These are phyloP conservation scores for Flagelloscypha sp. DNA, from an alignment of 768 basidiomycete species.

Conservation along the genomic window DNA sequence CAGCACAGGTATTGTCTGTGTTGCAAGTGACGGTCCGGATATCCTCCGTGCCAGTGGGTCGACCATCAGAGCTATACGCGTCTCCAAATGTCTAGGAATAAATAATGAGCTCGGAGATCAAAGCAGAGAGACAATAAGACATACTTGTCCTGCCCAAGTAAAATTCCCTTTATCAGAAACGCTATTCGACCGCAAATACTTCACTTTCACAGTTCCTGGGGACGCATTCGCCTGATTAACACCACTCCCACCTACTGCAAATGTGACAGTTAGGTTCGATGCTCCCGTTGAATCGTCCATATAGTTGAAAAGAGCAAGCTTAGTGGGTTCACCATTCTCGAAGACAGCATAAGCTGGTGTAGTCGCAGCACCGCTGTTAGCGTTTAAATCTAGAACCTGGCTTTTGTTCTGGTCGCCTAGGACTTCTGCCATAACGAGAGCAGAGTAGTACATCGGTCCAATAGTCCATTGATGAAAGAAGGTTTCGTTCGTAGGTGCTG, in stretches of 20 bases:
- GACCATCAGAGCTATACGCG: conserved; percentile 59
- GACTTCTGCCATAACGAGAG: conserved; percentile 60
- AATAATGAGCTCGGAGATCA: no score
- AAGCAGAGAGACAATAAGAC: conserved; percentile 10
- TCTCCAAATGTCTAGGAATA: conserved; percentile 51
- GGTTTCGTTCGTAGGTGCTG: conserved; percentile 48
- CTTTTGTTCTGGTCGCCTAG: conserved; percentile 58
- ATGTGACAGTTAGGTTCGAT: conserved; percentile 41
- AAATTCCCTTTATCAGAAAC: conserved; percentile 49
- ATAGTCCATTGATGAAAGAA: conserved; percentile 62
- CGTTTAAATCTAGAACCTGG: conserved; percentile 59
- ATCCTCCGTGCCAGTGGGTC: conserved; percentile 44
- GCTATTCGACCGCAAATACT: conserved; percentile 49
- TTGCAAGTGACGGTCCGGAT: conserved; percentile 58
- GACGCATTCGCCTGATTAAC: conserved; percentile 28
- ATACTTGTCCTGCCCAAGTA: conserved; percentile 54
- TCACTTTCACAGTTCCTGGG: conserved; percentile 44
- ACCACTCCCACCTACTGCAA: conserved; percentile 39
- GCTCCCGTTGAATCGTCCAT: conserved; percentile 51
- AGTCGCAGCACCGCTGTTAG: conserved; percentile 37
- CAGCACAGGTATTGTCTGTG: conserved; percentile 14
- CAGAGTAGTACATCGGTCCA: conserved; percentile 67
- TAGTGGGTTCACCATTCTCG: conserved; percentile 53
- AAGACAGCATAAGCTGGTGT: conserved; percentile 72
- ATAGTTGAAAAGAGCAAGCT: conserved; percentile 69